Evolutionary conservation across 1,284 basidiomycete species (phyloP).

Genomic region (Fistulinella cinereoalba): DNA sequence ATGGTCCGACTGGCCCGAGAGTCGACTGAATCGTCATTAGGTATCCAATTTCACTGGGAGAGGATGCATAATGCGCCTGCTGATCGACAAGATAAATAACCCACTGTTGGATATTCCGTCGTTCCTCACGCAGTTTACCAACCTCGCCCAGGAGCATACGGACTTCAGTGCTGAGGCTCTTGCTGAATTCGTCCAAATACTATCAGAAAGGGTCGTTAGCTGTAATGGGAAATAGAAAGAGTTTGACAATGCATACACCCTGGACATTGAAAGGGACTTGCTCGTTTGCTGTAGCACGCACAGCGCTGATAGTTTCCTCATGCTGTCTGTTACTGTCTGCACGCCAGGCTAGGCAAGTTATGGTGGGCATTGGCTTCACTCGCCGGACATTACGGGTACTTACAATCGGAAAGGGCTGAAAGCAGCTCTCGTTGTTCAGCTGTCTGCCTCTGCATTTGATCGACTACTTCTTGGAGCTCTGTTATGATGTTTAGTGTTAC

Average conservation of each 20-base stretch:
- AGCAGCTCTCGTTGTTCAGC: slow-evolving; percentile 47
- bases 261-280: slow-evolving; percentile 72
- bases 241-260: slow-evolving; percentile 40
- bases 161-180: slow-evolving; percentile 66
- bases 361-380: not conserved
- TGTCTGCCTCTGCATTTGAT: slow-evolving; percentile 44
- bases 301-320: slow-evolving; percentile 54
- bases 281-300: slow-evolving; percentile 60
- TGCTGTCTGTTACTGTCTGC: slow-evolving; percentile 58
- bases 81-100: slow-evolving; percentile 27
- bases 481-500: slow-evolving; percentile 1
- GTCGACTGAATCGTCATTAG: slow-evolving; percentile 60
- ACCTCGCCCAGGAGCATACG: slow-evolving; percentile 70
- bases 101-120: slow-evolving; percentile 62
- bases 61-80: not conserved
- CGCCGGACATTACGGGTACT: slow-evolving; percentile 19
- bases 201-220: slow-evolving; percentile 20
- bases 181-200: slow-evolving; percentile 76
- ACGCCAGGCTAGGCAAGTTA: slow-evolving; percentile 48
- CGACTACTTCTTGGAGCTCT: slow-evolving; percentile 49
- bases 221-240: not conserved
- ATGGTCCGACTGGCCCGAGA: slow-evolving; percentile 67
- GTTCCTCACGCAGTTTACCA: slow-evolving; percentile 67
- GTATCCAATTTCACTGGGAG: slow-evolving; percentile 58
- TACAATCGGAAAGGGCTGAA: slow-evolving; percentile 48